phyloP scores from a whole-genome alignment of 768 basidiomycete species.

The Termitomyces sp. region DNA sequence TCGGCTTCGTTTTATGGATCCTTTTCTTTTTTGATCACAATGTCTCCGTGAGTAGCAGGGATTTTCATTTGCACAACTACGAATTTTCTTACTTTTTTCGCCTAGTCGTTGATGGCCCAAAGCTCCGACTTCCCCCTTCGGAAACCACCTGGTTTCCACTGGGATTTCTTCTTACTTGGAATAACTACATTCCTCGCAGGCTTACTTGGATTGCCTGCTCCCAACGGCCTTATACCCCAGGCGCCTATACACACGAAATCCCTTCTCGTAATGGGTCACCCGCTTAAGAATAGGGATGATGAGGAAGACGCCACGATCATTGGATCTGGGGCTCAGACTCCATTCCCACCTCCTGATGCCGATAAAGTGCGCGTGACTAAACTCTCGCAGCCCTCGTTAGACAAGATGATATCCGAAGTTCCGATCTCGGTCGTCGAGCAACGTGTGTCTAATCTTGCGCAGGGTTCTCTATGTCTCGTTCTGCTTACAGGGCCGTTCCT shows the following conservation, averaged over 20 bases:
- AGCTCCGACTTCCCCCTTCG: conserved; percentile 82
- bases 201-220: conserved; percentile 81
- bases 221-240: conserved; percentile 81
- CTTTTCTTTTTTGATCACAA: conserved; percentile 96
- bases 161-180: conserved; percentile 89
- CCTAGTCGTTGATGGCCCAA: conserved; percentile 87
- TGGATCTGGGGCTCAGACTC: conserved; percentile 8
- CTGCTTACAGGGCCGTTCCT: conserved; percentile 81
- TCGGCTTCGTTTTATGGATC: conserved; percentile 85
- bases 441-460: conserved; percentile 85
- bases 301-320: conserved; percentile 23
- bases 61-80: background rate
- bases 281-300: conserved; percentile 32
- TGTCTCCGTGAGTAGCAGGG: conserved; percentile 64
- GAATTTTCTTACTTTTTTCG: background rate
- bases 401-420: conserved; percentile 32
- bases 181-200: conserved; percentile 87
- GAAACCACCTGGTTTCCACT: conserved; percentile 88
- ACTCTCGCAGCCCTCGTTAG: conserved; percentile 7
- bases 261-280: conserved; percentile 62
- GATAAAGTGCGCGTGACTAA: conserved; percentile 4
- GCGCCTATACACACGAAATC: conserved; percentile 93
- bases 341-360: background rate
- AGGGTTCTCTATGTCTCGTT: conserved; percentile 76
- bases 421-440: conserved; percentile 85